These are phyloP conservation scores for Ceratorhiza oryzae-sativae DNA, from an alignment of 1,284 basidiomycete species.

Conservation along the genomic window DNA sequence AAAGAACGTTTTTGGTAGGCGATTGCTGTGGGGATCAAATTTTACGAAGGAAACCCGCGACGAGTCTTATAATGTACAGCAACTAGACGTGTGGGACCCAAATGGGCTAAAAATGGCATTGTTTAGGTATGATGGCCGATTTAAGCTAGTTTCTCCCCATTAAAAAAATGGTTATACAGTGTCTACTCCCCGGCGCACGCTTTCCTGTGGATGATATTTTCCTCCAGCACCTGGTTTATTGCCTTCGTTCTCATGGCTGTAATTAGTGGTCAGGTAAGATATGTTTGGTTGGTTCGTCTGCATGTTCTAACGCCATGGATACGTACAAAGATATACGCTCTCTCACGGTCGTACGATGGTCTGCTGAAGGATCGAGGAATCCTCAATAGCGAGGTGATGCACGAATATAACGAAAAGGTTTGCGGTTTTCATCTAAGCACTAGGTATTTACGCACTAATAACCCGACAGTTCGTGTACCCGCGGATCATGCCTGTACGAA, in stretches of 20 bases:
- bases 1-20: slow-evolving; percentile 54
- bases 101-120: slow-evolving; percentile 72
- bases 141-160: background rate
- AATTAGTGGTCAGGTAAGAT: slow-evolving; percentile 66
- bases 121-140: slow-evolving; percentile 54
- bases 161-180: slow-evolving; percentile 44
- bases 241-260: slow-evolving; percentile 69
- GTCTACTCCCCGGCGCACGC: slow-evolving; percentile 80
- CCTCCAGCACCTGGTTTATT: slow-evolving; percentile 74
- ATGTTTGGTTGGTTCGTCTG: slow-evolving; percentile 24
- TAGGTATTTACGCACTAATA: slow-evolving; percentile 48
- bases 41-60: slow-evolving; percentile 54
- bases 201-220: slow-evolving; percentile 73
- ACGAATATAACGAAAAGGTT: slow-evolving; percentile 82
- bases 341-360: slow-evolving; percentile 64
- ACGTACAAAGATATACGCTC: slow-evolving; percentile 57
- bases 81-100: slow-evolving; percentile 79
- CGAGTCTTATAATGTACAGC: slow-evolving; percentile 59
- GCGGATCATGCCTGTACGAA: slow-evolving; percentile 73
- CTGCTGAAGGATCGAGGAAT: slow-evolving; percentile 78
- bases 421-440: background rate
- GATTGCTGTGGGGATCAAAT: slow-evolving; percentile 68
- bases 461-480: slow-evolving; percentile 77
- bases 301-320: too few relatives aligned
- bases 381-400: slow-evolving; percentile 80